A percentile compares a stretch with the other conserved stretches of the same genome.
Conservation (phyloP, 306 rosid species). For the Lathyrus tuberosus region DNA sequence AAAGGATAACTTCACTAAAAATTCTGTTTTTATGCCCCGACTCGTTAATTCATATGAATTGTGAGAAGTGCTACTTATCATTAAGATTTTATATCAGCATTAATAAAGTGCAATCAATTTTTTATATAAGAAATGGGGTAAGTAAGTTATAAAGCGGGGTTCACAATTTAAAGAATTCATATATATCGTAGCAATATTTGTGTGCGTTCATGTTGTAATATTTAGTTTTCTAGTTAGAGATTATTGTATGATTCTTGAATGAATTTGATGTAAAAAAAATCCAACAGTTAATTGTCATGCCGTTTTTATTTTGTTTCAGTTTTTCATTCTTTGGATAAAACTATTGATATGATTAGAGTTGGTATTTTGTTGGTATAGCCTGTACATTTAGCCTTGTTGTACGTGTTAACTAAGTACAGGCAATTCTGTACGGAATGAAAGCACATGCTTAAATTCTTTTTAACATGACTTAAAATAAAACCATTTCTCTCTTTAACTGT, state of each 20-base stretch:
- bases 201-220: no score
- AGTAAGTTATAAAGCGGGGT: no score
- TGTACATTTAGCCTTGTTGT: neutral
- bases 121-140: no score
- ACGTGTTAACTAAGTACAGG: neutral
- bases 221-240: no score
- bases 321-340: neutral
- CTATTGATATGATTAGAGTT: neutral
- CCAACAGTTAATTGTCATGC: conserved; percentile 14
- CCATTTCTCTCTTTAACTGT: conserved; percentile 12
- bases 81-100: no score
- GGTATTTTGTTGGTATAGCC: conserved; percentile 4
- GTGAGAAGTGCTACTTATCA: no score
- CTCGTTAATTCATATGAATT: no score
- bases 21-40: no score
- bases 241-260: neutral
- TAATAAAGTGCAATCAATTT: no score
- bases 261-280: neutral
- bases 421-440: neutral
- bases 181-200: no score
- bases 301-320: neutral
- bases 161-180: no score
- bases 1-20: no score
- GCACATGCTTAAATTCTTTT: conserved; percentile 8
- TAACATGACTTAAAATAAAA: conserved; percentile 16